Percentiles rank a stretch among this genome's conserved stretches.
phyloP scores from a whole-genome alignment of 1,139 yeast species.

The Saccharomycopsis phalli region DNA sequence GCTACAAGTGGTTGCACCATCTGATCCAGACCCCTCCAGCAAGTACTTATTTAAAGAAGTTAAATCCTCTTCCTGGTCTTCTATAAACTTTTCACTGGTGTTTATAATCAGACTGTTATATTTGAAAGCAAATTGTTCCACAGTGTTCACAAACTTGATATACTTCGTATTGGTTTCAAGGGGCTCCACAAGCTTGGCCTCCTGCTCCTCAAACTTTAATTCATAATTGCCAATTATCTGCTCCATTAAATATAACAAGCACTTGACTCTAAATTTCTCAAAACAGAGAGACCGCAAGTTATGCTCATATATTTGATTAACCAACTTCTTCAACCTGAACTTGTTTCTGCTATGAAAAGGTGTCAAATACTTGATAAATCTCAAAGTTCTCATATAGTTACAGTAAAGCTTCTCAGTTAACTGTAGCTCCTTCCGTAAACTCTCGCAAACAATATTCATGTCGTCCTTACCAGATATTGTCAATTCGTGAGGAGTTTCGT shows the following conservation, averaged over 20 bases:
- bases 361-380: conserved; percentile 11
- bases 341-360: conserved; percentile 14
- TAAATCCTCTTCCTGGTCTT: too few species aligned
- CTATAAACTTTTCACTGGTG: not conserved
- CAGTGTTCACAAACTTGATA: conserved; percentile 3
- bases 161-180: conserved; percentile 9
- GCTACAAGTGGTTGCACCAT: too few species aligned
- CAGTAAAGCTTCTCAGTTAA: conserved; percentile 2
- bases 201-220: not conserved
- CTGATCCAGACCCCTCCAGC: too few species aligned
- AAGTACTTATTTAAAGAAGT: too few species aligned
- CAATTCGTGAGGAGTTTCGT: conserved; percentile 11
- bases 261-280: conserved; percentile 14
- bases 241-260: conserved; percentile 4
- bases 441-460: too few species aligned
- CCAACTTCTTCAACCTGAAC: conserved; percentile 3
- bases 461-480: conserved; percentile 4
- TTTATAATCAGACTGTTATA: conserved; percentile 1
- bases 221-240: not conserved
- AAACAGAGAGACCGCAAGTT: conserved; percentile 15
- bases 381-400: conserved; percentile 8
- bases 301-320: conserved; percentile 8
- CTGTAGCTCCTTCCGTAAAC: conserved; percentile 11
- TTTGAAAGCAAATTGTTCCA: conserved; percentile 3
- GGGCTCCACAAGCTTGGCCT: not conserved